Percentiles rank a stretch among this genome's conserved stretches.
Evolutionary conservation across 2,329 filamentous ascomycete genomes (phyloP).

Genomic region (Colletotrichum costaricense): DNA sequence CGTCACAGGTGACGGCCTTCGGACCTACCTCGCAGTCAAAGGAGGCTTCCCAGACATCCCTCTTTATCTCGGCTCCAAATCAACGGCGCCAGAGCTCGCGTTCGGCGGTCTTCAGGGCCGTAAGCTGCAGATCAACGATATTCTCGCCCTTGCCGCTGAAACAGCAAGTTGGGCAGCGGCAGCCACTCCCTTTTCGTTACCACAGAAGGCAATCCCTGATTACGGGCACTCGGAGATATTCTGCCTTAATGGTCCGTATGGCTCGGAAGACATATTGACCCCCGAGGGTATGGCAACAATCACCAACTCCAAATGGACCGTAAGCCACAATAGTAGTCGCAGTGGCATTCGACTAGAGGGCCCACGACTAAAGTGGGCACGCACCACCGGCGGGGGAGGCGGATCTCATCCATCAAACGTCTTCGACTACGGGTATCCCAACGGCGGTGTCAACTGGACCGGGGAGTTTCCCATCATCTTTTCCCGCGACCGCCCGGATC

Average conservation of each 20-base stretch:
- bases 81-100: slow-evolving; percentile 66
- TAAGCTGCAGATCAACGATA: slow-evolving; percentile 63
- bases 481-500: slow-evolving; percentile 45
- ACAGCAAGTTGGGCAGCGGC: slow-evolving; percentile 30
- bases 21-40: slow-evolving; percentile 68
- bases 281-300: slow-evolving; percentile 66
- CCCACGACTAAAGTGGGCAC: slow-evolving; percentile 67
- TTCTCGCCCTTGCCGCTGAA: slow-evolving; percentile 54
- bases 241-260: slow-evolving; percentile 46
- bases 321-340: slow-evolving; percentile 70
- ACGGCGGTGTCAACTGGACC: slow-evolving; percentile 47
- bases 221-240: slow-evolving; percentile 37
- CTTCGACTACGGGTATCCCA: slow-evolving; percentile 69
- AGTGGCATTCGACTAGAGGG: slow-evolving; percentile 71
- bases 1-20: slow-evolving; percentile 61
- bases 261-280: slow-evolving; percentile 44
- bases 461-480: slow-evolving; percentile 49
- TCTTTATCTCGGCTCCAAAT: slow-evolving; percentile 68
- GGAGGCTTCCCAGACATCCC: slow-evolving; percentile 55
- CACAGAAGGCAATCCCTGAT: slow-evolving; percentile 26
- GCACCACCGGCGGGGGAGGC: slow-evolving; percentile 70
- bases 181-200: background rate
- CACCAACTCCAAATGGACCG: slow-evolving; percentile 67
- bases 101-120: slow-evolving; percentile 72
- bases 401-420: slow-evolving; percentile 71